Evolutionary conservation across 1,139 yeast species (phyloP).

Genomic region (Debaryomyces subglobosus): DNA sequence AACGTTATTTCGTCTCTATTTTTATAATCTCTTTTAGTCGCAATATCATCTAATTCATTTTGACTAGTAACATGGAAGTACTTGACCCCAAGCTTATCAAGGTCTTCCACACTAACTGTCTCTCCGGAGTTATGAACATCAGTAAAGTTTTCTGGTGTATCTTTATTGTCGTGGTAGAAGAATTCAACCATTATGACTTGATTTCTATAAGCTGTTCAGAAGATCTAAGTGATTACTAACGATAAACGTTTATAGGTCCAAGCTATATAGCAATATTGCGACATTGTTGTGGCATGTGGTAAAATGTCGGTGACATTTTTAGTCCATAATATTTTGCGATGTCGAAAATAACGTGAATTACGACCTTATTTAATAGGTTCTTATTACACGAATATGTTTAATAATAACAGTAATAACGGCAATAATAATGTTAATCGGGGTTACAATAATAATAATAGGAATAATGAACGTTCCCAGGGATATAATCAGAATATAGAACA

Average conservation of each 20-base stretch:
- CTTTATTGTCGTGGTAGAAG: conserved; percentile 73
- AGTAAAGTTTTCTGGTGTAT: conserved; percentile 64
- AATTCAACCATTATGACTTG: conserved; percentile 45
- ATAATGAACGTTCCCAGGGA: conserved; percentile 20
- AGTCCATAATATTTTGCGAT: conserved; percentile 6
- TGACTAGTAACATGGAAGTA: conserved; percentile 56
- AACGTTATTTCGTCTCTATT: conserved; percentile 77
- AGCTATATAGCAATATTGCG: neutral
- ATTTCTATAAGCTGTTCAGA: neutral
- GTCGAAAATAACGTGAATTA: neutral
- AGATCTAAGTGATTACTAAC: neutral
- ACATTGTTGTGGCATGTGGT: conserved; percentile 6
- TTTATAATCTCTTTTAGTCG: conserved; percentile 70
- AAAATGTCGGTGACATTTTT: conserved; percentile 4
- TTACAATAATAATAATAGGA: conserved; percentile 9
- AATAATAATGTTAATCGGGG: conserved; percentile 9
- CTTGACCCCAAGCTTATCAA: conserved; percentile 68
- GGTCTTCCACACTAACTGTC: conserved; percentile 50
- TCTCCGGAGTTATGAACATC: conserved; percentile 74
- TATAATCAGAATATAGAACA: conserved; percentile 46
- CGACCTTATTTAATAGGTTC: neutral
- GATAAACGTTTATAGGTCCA: neutral
- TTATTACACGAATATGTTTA: conserved; percentile 2
- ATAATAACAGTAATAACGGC: conserved; percentile 9
- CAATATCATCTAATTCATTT: conserved; percentile 67